These are phyloP conservation scores for Sclerospora graminicola DNA, from an alignment of 352 stramenopile genomes.

Conservation along the genomic window DNA sequence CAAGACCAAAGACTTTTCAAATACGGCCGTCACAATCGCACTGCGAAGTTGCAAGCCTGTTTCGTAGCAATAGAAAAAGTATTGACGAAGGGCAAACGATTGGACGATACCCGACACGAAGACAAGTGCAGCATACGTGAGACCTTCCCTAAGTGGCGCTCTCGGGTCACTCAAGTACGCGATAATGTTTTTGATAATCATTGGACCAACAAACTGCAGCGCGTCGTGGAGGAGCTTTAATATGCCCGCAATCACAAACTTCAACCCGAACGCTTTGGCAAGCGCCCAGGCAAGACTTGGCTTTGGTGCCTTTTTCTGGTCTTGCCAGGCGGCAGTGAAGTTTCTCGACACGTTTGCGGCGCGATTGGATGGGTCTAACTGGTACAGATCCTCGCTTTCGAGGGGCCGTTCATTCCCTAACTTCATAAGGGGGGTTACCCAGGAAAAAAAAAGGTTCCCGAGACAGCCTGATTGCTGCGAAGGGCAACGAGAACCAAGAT, in stretches of 20 bases:
- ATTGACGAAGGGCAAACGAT: constrained; percentile 66
- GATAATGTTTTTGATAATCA: constrained; percentile 83
- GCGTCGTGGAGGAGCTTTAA: constrained; percentile 78
- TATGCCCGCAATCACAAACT: constrained; percentile 40
- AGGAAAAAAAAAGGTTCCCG: constrained; percentile 75
- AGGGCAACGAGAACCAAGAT: constrained; percentile 52
- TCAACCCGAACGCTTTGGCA: constrained; percentile 37
- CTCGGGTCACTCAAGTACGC: constrained; percentile 57
- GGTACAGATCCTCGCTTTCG: constrained; percentile 75
- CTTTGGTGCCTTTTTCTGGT: constrained; percentile 17
- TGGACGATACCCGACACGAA: constrained; percentile 66
- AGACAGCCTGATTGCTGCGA: constrained; percentile 42
- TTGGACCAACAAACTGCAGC: constrained; percentile 73
- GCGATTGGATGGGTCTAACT: constrained; percentile 71
- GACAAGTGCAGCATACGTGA: constrained; percentile 54
- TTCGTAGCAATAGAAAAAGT: constrained; percentile 84
- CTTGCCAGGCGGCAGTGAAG: constrained; percentile 42
- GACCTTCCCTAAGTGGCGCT: constrained; percentile 40
- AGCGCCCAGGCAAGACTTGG: constrained; percentile 51
- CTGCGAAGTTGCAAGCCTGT: constrained; percentile 66
- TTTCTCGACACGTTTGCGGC: constrained; percentile 24
- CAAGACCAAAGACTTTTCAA: constrained; percentile 78
- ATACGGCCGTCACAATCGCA: constrained; percentile 63
- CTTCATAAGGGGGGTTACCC: constrained; percentile 82
- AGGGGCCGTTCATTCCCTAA: constrained; percentile 71